Evolutionary conservation across 2,329 filamentous ascomycete genomes (phyloP), one percentile per base, ranked within the genome.

Genomic region (Eurotiales sp.): DNA sequence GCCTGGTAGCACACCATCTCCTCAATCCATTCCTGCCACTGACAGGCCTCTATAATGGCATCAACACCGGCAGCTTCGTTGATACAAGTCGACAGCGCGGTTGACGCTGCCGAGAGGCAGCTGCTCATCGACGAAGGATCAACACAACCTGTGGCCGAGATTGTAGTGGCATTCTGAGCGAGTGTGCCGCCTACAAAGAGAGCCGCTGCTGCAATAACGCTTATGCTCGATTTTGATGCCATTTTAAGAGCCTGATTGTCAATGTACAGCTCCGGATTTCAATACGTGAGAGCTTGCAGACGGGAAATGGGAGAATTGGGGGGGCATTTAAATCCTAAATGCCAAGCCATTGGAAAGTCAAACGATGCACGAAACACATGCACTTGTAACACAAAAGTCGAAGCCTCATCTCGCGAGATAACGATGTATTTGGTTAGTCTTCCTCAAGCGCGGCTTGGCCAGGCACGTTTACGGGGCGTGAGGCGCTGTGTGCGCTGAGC

Each of bases 1-100:
- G 65, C 56, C 2, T 52, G 50, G 34, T 52, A 52, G 36, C 50
- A 52, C 10, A 67, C 63, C 60, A 70, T 70, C 60, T 69, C 70
- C 50, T 71, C 69, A 52, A 66, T 59, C 56, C 63, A 63, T 37
- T 59, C 40, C 37, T 60, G 59, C 44, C 44, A 52, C 29, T 42
- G 27, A 23, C 50, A 52, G n/a, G 37, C 37, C 23, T 47, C 25
- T 7, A 43, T 15, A 3, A 48, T 8, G 11, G 47, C 29, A 14
- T 47, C 39, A 25, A 17, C 36, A 12, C 49, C 49, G 10, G 36
- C 50, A 8, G 50, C 36, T 27, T 5, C 39, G 23, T 37, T 3
- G 15, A 52, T 34, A 27, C 50, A 52, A 12, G 21, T 7, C 10
- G 30, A 10, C n/a, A 44, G 32, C 17, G 41, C 22, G 6, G 27